These are phyloP conservation scores for Leishmania amazonensis DNA, from an alignment of 208 protist species.

Conservation along the genomic window DNA sequence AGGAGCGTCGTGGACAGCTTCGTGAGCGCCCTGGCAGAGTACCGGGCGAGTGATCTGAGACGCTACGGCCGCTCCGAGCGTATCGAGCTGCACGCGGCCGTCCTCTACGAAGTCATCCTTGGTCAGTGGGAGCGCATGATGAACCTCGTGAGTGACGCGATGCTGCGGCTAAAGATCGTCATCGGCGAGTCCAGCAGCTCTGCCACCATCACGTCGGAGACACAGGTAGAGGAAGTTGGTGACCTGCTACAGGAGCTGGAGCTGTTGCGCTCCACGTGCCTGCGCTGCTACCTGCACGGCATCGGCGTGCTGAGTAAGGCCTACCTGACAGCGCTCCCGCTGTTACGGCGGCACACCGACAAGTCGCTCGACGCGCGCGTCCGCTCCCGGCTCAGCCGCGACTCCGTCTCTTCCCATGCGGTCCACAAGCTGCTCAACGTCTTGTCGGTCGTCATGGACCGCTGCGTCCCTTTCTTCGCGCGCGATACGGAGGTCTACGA, in stretches of 20 bases:
- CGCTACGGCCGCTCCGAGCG: slow-evolving; percentile 42
- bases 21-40: slow-evolving; percentile 56
- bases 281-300: slow-evolving; percentile 75
- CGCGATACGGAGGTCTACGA: slow-evolving; percentile 70
- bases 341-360: slow-evolving; percentile 38
- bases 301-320: slow-evolving; percentile 81
- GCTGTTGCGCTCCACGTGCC: slow-evolving; percentile 57
- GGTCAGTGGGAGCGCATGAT: slow-evolving; percentile 82
- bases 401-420: slow-evolving; percentile 72
- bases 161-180: slow-evolving; percentile 82
- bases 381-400: slow-evolving; percentile 76
- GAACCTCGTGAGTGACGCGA: slow-evolving; percentile 53
- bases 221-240: slow-evolving; percentile 63
- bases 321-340: slow-evolving; percentile 75
- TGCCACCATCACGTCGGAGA: slow-evolving; percentile 37
- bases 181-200: slow-evolving; percentile 81
- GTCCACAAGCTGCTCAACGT: slow-evolving; percentile 86
- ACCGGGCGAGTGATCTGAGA: slow-evolving; percentile 48
- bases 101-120: slow-evolving; percentile 80
- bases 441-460: slow-evolving; percentile 80
- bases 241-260: slow-evolving; percentile 82
- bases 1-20: slow-evolving; percentile 62
- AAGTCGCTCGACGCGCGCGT: slow-evolving; percentile 53
- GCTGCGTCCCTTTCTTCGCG: slow-evolving; percentile 70
- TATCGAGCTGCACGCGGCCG: slow-evolving; percentile 79